These are phyloP conservation scores for Plasmodium chabaudi DNA, from an alignment of 169 alveolate species.

Conservation along the genomic window DNA sequence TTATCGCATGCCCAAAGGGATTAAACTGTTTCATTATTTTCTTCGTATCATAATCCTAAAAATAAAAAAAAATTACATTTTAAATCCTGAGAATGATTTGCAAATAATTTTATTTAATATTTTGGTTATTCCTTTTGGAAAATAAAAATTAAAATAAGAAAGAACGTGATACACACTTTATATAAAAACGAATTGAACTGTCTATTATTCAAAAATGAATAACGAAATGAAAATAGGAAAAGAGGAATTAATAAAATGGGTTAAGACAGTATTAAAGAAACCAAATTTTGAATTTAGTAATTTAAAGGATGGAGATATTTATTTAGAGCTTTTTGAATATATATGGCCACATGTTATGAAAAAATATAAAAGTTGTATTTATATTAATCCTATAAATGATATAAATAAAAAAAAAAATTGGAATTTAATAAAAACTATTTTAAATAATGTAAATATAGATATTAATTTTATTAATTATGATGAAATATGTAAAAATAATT, in stretches of 20 bases:
- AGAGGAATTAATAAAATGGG: conserved; percentile 75
- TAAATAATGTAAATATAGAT: conserved; percentile 65
- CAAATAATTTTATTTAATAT: no score
- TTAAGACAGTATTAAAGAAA: conserved; percentile 16
- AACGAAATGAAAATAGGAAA: conserved; percentile 52
- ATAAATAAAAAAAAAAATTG: conserved; percentile 62
- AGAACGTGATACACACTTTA: no score
- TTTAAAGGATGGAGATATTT: conserved; percentile 67
- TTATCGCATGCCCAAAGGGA: no score
- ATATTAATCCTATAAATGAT: conserved; percentile 1
- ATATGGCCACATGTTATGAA: conserved; percentile 78
- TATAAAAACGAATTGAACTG: no score
- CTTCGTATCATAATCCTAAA: no score
- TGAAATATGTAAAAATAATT: conserved; percentile 12
- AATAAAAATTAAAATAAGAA: no score
- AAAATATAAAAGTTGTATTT: conserved; percentile 9
- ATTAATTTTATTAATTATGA: conserved; percentile 33
- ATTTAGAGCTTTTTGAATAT: conserved; percentile 48
- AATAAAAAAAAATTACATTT: no score
- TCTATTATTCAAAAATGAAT: not conserved
- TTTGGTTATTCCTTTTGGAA: no score
- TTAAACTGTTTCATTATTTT: no score
- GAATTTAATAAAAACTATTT: conserved; percentile 52
- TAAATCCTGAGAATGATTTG: no score
- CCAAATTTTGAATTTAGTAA: conserved; percentile 23